Evolutionary conservation across 2,329 filamentous ascomycete species (phyloP).

Genomic region (Xylariomycetidae sp.): DNA sequence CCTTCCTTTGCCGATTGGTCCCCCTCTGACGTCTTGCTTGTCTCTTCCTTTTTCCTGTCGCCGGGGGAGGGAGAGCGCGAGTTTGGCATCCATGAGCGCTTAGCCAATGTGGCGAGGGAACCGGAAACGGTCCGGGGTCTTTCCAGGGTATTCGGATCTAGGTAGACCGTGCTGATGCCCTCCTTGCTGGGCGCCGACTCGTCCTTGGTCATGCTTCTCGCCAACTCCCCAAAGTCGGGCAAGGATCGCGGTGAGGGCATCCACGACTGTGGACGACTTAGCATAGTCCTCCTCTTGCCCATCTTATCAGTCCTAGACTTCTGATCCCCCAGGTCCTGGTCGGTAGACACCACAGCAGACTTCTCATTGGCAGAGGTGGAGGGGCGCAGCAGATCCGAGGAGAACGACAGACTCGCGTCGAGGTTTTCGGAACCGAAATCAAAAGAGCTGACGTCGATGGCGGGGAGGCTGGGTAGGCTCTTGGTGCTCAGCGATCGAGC

Average conservation of each 20-base stretch:
- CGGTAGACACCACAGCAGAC: constrained; percentile 11
- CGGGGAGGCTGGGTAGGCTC: constrained; percentile 31
- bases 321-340: constrained; percentile 20
- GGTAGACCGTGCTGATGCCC: constrained; percentile 13
- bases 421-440: constrained; percentile 44
- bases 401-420: constrained; percentile 38
- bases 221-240: constrained; percentile 28
- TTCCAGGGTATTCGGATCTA: constrained; percentile 26
- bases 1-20: constrained; percentile 16
- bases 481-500: constrained; percentile 24
- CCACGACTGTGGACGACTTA: constrained; percentile 48
- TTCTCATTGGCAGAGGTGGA: constrained; percentile 23
- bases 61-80: constrained; percentile 44
- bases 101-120: constrained; percentile 45
- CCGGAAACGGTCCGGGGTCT: constrained; percentile 35
- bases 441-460: constrained; percentile 48
- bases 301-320: constrained; percentile 21
- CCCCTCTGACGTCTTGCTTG: constrained; percentile 14
- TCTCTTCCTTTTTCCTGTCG: constrained; percentile 24
- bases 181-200: constrained; percentile 2
- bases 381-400: too few relatives aligned
- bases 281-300: constrained; percentile 39
- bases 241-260: constrained; percentile 40
- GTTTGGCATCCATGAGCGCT: constrained; percentile 44
- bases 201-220: constrained; percentile 19